Conservation (phyloP, 2,329 filamentous ascomycete genomes). For the Ascomycota sp. region DNA sequence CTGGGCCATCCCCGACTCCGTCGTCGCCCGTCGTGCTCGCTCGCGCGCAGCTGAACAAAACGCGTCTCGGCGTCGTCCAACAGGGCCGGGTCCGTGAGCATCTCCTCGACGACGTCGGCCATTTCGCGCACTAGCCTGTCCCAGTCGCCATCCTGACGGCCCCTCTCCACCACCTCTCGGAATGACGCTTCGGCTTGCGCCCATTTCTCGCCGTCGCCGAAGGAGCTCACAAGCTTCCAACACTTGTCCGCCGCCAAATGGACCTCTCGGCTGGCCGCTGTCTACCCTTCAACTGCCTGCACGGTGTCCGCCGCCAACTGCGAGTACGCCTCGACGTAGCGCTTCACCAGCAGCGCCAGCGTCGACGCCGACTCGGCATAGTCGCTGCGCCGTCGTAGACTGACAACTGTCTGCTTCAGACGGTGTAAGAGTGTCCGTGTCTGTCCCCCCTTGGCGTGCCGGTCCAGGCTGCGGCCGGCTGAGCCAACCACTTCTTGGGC, state of each 20-base stretch:
- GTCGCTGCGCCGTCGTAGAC: slow-evolving; percentile 55
- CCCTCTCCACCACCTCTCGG: slow-evolving; percentile 50
- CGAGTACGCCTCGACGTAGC: slow-evolving; percentile 62
- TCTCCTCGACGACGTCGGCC: slow-evolving; percentile 54
- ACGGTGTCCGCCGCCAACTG: slow-evolving; percentile 48
- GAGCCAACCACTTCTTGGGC: slow-evolving; percentile 31
- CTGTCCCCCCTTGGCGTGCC: slow-evolving; percentile 55
- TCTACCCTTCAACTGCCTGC: slow-evolving; percentile 45
- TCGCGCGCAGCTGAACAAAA: slow-evolving; percentile 27
- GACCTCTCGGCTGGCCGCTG: slow-evolving; percentile 52
- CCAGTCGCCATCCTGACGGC: slow-evolving; percentile 61
- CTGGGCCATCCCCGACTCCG: slow-evolving; percentile 45
- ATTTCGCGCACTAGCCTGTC: slow-evolving; percentile 57
- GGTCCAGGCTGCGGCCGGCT: slow-evolving; percentile 48
- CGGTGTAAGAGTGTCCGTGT: slow-evolving; percentile 53
- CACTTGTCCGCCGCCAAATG: slow-evolving; percentile 61
- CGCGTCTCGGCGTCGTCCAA: slow-evolving; percentile 50
- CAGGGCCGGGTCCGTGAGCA: slow-evolving; percentile 72
- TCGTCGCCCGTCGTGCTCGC: slow-evolving; percentile 41
- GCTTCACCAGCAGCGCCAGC: slow-evolving; percentile 52
- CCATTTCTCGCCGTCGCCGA: slow-evolving; percentile 60
- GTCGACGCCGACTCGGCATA: slow-evolving; percentile 77
- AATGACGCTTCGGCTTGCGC: slow-evolving; percentile 49
- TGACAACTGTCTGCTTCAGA: slow-evolving; percentile 54
- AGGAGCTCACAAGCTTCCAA: slow-evolving; percentile 60